These are phyloP conservation scores for Colletotrichum noveboracense DNA, from an alignment of 2,329 filamentous ascomycete genomes.

Conservation along the genomic window DNA sequence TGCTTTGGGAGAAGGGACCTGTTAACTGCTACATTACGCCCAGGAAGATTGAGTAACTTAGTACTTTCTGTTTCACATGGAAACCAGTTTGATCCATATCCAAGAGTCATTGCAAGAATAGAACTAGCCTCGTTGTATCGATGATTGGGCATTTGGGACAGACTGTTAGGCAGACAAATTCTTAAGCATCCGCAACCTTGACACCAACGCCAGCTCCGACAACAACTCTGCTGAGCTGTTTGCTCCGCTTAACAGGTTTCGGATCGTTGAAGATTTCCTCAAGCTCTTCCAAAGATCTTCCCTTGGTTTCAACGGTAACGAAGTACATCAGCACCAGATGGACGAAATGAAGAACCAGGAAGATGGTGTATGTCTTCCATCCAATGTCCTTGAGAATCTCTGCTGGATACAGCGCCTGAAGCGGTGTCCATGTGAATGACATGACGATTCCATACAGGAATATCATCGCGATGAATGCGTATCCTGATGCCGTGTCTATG, in stretches of 20 bases:
- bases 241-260: conserved; percentile 24
- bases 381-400: conserved; percentile 44
- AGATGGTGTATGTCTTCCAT: conserved; percentile 49
- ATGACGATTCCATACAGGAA: conserved; percentile 49
- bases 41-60: background rate
- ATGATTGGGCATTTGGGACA: too few species aligned
- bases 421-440: conserved; percentile 51
- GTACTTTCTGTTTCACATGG: background rate
- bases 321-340: conserved; percentile 23
- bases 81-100: background rate
- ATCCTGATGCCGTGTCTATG: conserved; percentile 18
- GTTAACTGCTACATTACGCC: background rate
- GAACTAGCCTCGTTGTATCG: background rate
- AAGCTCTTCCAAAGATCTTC: conserved; percentile 60
- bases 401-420: conserved; percentile 50
- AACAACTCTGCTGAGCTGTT: conserved; percentile 12
- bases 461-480: conserved; percentile 36
- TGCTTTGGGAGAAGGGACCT: conserved; percentile 40
- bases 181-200: background rate
- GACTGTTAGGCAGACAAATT: background rate
- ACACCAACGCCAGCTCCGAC: conserved; percentile 17
- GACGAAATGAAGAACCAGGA: conserved; percentile 46
- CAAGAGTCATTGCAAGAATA: background rate
- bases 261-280: conserved; percentile 58
- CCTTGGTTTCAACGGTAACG: conserved; percentile 51